Evolutionary conservation across 305 asterid species (phyloP).

Genomic region (Fraxinus platypoda): DNA sequence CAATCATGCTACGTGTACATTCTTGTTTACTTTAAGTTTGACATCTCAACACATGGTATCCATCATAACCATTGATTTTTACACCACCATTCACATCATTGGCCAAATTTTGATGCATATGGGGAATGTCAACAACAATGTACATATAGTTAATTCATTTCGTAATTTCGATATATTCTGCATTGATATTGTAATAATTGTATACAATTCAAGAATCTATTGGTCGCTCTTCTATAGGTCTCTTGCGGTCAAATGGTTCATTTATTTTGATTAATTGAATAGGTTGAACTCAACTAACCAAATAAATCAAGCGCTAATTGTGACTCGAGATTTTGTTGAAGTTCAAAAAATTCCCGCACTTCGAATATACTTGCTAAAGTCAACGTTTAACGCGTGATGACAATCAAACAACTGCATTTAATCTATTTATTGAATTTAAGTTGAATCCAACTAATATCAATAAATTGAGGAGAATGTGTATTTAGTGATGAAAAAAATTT

Average conservation of each 20-base stretch:
- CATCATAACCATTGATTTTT: too few species aligned
- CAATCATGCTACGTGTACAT: too few species aligned
- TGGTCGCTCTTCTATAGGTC: not conserved
- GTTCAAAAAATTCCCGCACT: not conserved
- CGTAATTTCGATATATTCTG: not conserved
- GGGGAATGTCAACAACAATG: too few species aligned
- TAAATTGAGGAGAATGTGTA: not conserved
- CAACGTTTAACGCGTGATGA: not conserved
- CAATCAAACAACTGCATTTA: not conserved
- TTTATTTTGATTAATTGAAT: not conserved
- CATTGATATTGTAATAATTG: not conserved
- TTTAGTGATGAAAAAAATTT: not conserved
- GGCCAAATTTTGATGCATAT: too few species aligned
- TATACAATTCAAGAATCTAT: not conserved
- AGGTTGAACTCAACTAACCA: not conserved
- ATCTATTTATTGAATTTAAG: not conserved
- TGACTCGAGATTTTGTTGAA: not conserved
- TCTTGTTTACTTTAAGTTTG: too few species aligned
- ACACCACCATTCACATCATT: too few species aligned
- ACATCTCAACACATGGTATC: too few species aligned
- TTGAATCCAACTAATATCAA: not conserved
- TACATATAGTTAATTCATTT: not conserved
- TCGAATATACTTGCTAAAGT: not conserved
- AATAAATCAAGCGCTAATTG: not conserved
- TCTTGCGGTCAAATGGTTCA: not conserved